These are phyloP conservation scores for Trypanosoma melophagium DNA, from an alignment of 208 protist species.

Conservation along the genomic window DNA sequence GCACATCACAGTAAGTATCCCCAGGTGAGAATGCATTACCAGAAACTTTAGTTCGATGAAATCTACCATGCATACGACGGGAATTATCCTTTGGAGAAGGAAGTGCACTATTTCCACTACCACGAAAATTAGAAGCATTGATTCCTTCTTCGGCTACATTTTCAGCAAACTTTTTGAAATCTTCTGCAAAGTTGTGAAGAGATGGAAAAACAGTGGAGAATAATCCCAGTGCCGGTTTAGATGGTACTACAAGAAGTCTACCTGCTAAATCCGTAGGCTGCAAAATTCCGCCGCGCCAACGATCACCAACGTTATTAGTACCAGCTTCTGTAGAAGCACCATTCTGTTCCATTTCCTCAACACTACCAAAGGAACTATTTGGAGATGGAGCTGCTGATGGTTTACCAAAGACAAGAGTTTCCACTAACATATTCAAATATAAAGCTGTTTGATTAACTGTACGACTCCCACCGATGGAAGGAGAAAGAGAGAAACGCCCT, in stretches of 20 bases:
- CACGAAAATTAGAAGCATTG: too few relatives aligned
- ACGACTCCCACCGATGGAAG: neutral
- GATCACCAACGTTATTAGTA: neutral
- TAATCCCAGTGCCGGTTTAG: slow-evolving; percentile 17
- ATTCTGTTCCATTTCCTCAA: slow-evolving; percentile 20
- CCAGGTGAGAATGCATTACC: neutral
- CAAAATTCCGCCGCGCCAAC: too few relatives aligned
- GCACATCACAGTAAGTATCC: neutral
- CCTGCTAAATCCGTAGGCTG: neutral
- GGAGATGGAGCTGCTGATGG: slow-evolving; percentile 1
- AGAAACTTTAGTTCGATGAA: slow-evolving; percentile 5
- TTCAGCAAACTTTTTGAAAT: slow-evolving; percentile 15
- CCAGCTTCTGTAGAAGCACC: neutral
- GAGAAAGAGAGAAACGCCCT: neutral
- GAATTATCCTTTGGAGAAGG: neutral
- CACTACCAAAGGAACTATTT: slow-evolving; percentile 20
- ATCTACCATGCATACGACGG: neutral
- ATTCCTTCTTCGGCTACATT: neutral
- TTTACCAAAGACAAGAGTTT: slow-evolving; percentile 13
- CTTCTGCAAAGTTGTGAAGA: slow-evolving; percentile 16
- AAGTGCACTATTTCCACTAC: neutral
- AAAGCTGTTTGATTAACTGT: slow-evolving; percentile 12
- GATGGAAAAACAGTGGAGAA: slow-evolving; percentile 24
- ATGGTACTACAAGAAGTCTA: slow-evolving; percentile 11
- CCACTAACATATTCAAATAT: slow-evolving; percentile 20